Conservation (phyloP, 176 grass and related monocot species). For the Juncus inflexus region DNA sequence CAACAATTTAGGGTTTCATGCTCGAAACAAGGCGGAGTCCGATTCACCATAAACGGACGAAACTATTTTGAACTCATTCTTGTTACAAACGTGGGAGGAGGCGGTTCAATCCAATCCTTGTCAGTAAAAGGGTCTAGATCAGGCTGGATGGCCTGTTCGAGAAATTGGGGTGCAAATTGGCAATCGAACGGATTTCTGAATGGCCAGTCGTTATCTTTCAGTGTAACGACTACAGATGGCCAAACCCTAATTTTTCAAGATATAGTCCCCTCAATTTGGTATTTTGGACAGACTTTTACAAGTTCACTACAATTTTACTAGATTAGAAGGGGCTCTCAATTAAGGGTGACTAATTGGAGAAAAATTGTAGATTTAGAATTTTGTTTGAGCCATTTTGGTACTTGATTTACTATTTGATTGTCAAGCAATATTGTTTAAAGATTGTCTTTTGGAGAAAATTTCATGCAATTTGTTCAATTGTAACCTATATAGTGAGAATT, state of each 20-base stretch:
- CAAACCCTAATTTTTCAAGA: slow-evolving; percentile 36
- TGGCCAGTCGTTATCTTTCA: slow-evolving; percentile 13
- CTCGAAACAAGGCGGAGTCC: slow-evolving; percentile 24
- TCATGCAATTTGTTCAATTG: slow-evolving; percentile 9
- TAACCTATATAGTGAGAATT: slow-evolving; percentile 17
- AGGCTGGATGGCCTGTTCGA: slow-evolving; percentile 15
- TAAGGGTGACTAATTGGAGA: neutral
- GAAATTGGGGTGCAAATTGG: slow-evolving; percentile 25
- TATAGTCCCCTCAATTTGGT: slow-evolving; percentile 32
- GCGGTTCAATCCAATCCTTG: slow-evolving; percentile 18
- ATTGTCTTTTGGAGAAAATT: neutral
- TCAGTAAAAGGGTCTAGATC: slow-evolving; percentile 18
- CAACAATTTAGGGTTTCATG: slow-evolving; percentile 8
- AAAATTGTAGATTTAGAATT: slow-evolving; percentile 9
- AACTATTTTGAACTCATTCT: slow-evolving; percentile 24
- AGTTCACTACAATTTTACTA: slow-evolving; percentile 44
- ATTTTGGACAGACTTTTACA: slow-evolving; percentile 43
- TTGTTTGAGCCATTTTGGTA: neutral
- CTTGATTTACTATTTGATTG: neutral
- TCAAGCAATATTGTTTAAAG: slow-evolving; percentile 13
- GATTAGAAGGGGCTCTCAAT: neutral
- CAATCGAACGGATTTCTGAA: slow-evolving; percentile 17
- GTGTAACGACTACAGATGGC: slow-evolving; percentile 37
- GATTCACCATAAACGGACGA: slow-evolving; percentile 22
- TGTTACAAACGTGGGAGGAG: slow-evolving; percentile 20